A percentile compares a stretch with the other conserved stretches of the same genome.
phyloP scores from a whole-genome alignment of 805 yeast genomes.

The Saturnispora zaruensis region DNA sequence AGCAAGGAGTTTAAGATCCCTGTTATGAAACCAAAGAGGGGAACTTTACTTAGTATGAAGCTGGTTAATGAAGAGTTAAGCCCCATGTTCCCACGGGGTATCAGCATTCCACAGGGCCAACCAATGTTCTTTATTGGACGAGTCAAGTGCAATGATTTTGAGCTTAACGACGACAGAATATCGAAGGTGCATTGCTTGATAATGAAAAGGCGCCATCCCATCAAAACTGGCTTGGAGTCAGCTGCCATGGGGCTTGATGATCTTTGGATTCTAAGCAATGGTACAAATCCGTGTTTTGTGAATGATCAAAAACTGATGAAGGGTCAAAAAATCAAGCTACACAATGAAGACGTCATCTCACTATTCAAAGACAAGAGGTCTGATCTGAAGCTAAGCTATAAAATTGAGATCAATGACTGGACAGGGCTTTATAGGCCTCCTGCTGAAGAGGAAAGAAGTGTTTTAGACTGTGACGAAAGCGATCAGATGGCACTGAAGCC shows the following conservation, averaged over 20 bases:
- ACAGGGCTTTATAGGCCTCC: constrained; percentile 41
- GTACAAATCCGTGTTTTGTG: constrained; percentile 72
- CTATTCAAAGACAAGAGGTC: constrained; percentile 54
- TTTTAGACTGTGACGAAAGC: constrained; percentile 3
- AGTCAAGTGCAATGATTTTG: constrained; percentile 49
- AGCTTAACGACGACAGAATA: constrained; percentile 62
- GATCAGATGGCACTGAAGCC: constrained; percentile 8
- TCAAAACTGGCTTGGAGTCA: constrained; percentile 28
- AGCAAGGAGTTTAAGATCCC: constrained; percentile 2
- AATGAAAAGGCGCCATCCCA: constrained; percentile 52
- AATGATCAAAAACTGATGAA: constrained; percentile 52
- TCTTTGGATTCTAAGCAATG: constrained; percentile 71
- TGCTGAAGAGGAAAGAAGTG: background rate
- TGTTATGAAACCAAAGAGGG: constrained; percentile 21
- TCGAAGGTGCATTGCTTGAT: constrained; percentile 80
- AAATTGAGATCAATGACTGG: constrained; percentile 44
- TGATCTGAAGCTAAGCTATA: constrained; percentile 45
- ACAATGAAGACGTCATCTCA: constrained; percentile 57
- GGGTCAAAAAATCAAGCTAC: constrained; percentile 52
- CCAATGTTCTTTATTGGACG: constrained; percentile 71
- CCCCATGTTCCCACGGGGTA: constrained; percentile 26
- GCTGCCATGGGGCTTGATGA: constrained; percentile 68
- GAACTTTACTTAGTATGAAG: constrained; percentile 53
- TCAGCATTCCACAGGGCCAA: constrained; percentile 58
- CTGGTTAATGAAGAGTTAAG: constrained; percentile 27